A percentile compares a stretch with the other conserved stretches of the same genome.
These are phyloP conservation scores for Biscutella auriculata DNA, from an alignment of 441 rosid genomes.

Conservation along the genomic window DNA sequence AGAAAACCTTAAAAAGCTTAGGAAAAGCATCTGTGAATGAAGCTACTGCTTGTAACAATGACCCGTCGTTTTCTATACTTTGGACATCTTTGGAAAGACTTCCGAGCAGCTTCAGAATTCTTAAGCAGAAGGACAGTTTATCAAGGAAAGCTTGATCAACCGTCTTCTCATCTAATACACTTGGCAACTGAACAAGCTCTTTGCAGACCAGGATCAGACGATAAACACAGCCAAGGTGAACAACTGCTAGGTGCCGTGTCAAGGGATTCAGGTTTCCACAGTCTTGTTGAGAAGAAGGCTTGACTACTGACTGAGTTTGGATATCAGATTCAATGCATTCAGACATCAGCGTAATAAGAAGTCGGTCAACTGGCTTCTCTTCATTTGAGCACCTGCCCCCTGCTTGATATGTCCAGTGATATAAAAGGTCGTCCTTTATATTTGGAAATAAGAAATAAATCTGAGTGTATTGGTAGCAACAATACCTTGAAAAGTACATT, in stretches of 20 bases:
- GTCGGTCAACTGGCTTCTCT: conserved; percentile 70
- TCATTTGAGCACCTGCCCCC: conserved; percentile 63
- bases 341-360: conserved; percentile 63
- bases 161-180: conserved; percentile 50
- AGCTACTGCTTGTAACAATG: conserved; percentile 70
- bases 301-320: conserved; percentile 34
- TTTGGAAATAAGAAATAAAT: background rate
- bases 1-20: conserved; percentile 42
- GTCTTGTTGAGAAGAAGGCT: conserved; percentile 38
- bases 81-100: conserved; percentile 52
- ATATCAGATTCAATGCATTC: conserved; percentile 59
- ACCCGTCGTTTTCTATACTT: conserved; percentile 52
- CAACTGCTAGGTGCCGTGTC: conserved; percentile 82
- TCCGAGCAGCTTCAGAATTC: conserved; percentile 77
- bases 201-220: conserved; percentile 62
- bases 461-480: background rate
- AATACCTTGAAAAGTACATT: conserved; percentile 75
- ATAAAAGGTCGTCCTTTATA: conserved; percentile 10
- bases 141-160: conserved; percentile 41
- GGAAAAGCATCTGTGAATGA: conserved; percentile 58
- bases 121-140: conserved; percentile 61
- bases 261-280: conserved; percentile 48
- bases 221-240: conserved; percentile 53
- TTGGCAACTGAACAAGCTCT: conserved; percentile 52
- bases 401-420: conserved; percentile 16